These are phyloP conservation scores for Cronartium quercuum DNA, from an alignment of 1,284 basidiomycete species.

Conservation along the genomic window DNA sequence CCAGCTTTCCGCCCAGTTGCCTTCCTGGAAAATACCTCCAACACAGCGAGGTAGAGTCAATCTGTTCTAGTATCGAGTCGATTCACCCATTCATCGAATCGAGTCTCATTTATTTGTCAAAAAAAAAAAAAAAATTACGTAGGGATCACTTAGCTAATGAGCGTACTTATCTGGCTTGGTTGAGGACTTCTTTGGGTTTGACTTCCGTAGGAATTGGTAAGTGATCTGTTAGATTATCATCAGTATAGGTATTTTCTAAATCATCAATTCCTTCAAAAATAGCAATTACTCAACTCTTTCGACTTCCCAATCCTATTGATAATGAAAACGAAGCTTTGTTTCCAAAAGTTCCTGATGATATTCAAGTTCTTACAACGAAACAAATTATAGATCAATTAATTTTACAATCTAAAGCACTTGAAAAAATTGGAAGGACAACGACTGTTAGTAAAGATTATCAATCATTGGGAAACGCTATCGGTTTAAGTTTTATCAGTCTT, in stretches of 20 bases:
- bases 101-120: slow-evolving; percentile 44
- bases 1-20: slow-evolving; percentile 9
- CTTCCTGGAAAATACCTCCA: slow-evolving; percentile 32
- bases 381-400: neutral
- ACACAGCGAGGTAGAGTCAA: slow-evolving; percentile 17
- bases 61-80: neutral
- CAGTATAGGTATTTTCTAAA: neutral
- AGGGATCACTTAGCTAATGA: slow-evolving; percentile 60
- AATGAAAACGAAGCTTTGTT: neutral
- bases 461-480: slow-evolving; percentile 3
- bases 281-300: slow-evolving; percentile 30
- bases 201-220: slow-evolving; percentile 59
- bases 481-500: slow-evolving; percentile 11
- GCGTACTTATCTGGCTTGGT: slow-evolving; percentile 59
- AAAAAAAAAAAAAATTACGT: slow-evolving; percentile 49
- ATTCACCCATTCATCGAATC: neutral
- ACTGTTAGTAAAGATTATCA: neutral
- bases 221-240: slow-evolving; percentile 39
- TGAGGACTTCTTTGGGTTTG: slow-evolving; percentile 56
- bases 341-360: neutral
- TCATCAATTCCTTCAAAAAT: neutral
- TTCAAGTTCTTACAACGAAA: neutral
- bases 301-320: slow-evolving; percentile 1
- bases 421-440: neutral
- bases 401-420: neutral